phyloP scores from a whole-genome alignment of 352 stramenopile genomes.

The Phytophthora nicotianae region DNA sequence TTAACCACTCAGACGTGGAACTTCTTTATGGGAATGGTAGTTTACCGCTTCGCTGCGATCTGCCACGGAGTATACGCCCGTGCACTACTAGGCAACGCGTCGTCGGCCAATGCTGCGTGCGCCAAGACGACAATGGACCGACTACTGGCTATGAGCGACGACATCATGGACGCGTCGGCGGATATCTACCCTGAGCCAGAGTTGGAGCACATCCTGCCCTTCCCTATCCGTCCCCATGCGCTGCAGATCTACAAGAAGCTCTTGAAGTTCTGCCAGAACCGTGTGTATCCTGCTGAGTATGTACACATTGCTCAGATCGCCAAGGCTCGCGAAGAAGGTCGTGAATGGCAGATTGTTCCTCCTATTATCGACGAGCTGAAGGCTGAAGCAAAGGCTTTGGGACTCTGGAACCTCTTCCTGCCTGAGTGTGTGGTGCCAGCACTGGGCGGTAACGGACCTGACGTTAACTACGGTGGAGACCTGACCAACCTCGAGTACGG shows the following conservation, averaged over 20 bases:
- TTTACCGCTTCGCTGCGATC: constrained; percentile 83
- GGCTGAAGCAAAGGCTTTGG: constrained; percentile 85
- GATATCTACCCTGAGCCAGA: constrained; percentile 57
- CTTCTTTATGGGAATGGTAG: constrained; percentile 74
- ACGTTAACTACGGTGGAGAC: constrained; percentile 68
- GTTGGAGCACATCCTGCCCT: constrained; percentile 63
- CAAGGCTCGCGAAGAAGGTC: constrained; percentile 50
- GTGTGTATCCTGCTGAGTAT: constrained; percentile 91
- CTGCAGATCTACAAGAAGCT: constrained; percentile 85
- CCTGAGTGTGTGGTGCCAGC: constrained; percentile 60
- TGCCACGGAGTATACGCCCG: constrained; percentile 83
- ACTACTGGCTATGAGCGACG: constrained; percentile 51
- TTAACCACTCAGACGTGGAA: constrained; percentile 62
- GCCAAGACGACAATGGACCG: constrained; percentile 75
- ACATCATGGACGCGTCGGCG: constrained; percentile 40
- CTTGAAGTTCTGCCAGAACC: constrained; percentile 85
- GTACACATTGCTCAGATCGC: constrained; percentile 82
- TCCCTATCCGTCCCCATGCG: constrained; percentile 81
- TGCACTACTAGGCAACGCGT: constrained; percentile 77
- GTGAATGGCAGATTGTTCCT: constrained; percentile 86
- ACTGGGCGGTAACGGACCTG: constrained; percentile 46
- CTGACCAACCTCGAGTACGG: constrained; percentile 95
- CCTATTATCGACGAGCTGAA: constrained; percentile 92
- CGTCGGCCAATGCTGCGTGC: constrained; percentile 70
- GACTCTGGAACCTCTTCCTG: constrained; percentile 98